These are phyloP conservation scores for Citrus glauca DNA, from an alignment of 345 rosid species.

Conservation along the genomic window DNA sequence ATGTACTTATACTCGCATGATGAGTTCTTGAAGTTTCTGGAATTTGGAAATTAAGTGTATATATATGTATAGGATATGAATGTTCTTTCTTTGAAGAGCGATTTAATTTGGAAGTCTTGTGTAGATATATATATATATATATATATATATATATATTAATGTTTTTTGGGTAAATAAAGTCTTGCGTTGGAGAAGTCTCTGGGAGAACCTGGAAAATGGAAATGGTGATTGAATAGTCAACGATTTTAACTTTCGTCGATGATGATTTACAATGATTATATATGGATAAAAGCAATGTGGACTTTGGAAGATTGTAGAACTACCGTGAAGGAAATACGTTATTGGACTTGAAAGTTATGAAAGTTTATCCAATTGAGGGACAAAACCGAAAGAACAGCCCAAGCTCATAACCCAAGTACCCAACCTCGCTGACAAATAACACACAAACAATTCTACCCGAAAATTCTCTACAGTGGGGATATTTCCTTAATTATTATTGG, in stretches of 20 bases:
- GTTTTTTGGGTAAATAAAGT: background rate
- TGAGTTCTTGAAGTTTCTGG: constrained; percentile 3
- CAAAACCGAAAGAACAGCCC: background rate
- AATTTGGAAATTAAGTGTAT: background rate
- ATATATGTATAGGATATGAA: no score
- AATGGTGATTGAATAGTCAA: no score
- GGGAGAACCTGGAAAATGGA: background rate
- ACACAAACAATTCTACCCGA: background rate
- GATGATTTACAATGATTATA: no score
- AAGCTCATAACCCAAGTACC: background rate
- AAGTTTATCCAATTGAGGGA: no score
- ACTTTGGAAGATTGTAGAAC: background rate
- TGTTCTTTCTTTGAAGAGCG: no score
- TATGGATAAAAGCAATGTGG: background rate
- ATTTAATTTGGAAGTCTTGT: background rate
- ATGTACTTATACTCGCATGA: background rate
- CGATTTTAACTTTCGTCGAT: no score
- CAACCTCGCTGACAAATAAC: background rate
- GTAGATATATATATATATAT: background rate
- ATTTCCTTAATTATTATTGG: background rate
- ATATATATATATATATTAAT: no score
- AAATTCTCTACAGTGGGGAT: background rate
- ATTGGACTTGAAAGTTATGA: no score
- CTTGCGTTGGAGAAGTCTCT: background rate
- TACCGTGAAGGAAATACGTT: no score